Evolutionary conservation across 2,329 filamentous ascomycete genomes (phyloP).

Genomic region (Chaetothyriales sp.): DNA sequence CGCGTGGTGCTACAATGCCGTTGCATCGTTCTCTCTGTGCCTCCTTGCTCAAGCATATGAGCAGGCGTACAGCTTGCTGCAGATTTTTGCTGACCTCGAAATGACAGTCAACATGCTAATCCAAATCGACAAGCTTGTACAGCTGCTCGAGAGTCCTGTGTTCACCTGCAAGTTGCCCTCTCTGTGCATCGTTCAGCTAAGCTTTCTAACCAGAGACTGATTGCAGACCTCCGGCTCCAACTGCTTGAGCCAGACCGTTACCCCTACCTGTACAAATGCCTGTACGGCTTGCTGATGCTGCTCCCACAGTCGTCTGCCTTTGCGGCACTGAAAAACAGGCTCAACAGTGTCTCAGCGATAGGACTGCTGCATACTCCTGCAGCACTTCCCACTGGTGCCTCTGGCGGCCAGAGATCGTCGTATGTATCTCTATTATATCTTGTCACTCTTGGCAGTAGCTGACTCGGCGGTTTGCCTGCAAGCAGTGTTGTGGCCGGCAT

Average conservation of each 20-base stretch:
- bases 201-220: conserved; percentile 3
- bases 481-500: conserved; percentile 11
- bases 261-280: conserved; percentile 90
- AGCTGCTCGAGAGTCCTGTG: conserved; percentile 88
- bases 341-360: conserved; percentile 95
- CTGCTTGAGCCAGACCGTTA: conserved; percentile 89
- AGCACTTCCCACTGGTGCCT: conserved; percentile 18
- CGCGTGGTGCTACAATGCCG: conserved; percentile 97
- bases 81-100: conserved; percentile 92
- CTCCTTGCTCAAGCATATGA: conserved; percentile 94
- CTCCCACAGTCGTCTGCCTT: conserved; percentile 97
- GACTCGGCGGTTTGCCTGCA: background rate
- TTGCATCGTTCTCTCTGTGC: conserved; percentile 91
- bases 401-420: conserved; percentile 16
- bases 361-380: conserved; percentile 78
- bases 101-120: conserved; percentile 99
- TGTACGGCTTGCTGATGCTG: conserved; percentile 94
- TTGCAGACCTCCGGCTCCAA: conserved; percentile 73
- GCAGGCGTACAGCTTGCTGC: conserved; percentile 86
- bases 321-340: conserved; percentile 83
- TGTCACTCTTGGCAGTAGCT: conserved; percentile 2
- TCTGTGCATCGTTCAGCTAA: conserved; percentile 4
- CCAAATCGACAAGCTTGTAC: conserved; percentile 95
- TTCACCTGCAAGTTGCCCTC: conserved; percentile 62
- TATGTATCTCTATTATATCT: conserved; percentile 7